Conservation (phyloP, 2,329 filamentous ascomycete genomes). For the Penicillium sp. region DNA sequence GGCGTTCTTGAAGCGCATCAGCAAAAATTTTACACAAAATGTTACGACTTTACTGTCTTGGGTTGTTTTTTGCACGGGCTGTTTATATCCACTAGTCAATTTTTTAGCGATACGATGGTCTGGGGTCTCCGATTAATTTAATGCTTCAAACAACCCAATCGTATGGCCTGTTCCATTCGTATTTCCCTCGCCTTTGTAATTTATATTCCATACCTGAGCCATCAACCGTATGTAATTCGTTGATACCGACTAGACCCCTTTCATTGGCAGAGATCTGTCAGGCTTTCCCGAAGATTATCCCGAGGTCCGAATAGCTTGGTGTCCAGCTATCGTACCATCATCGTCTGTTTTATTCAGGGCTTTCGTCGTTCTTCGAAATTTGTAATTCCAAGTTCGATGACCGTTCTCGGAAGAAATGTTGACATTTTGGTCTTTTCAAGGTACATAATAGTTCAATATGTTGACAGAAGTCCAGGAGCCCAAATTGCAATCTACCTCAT, state of each 20-base stretch:
- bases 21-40: conserved; percentile 20
- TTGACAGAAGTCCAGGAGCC: too few relatives aligned
- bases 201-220: too few relatives aligned
- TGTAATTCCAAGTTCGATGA: too few relatives aligned
- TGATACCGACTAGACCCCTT: too few relatives aligned
- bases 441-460: too few relatives aligned
- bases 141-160: conserved; percentile 39
- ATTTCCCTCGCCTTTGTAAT: neutral
- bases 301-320: neutral
- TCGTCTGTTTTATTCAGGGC: neutral
- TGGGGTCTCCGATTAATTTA: conserved; percentile 36
- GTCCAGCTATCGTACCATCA: neutral
- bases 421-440: too few relatives aligned
- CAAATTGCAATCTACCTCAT: too few relatives aligned
- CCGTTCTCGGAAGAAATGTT: too few relatives aligned
- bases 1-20: neutral
- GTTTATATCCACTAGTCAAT: conserved; percentile 30
- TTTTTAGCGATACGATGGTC: conserved; percentile 35
- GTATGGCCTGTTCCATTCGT: conserved; percentile 10
- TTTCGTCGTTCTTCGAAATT: too few relatives aligned
- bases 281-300: neutral
- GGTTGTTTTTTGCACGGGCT: conserved; percentile 38
- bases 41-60: conserved; percentile 27
- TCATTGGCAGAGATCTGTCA: neutral
- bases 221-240: too few relatives aligned